phyloP scores from a whole-genome alignment of 1,139 yeast genomes.

The Candida sp. region DNA sequence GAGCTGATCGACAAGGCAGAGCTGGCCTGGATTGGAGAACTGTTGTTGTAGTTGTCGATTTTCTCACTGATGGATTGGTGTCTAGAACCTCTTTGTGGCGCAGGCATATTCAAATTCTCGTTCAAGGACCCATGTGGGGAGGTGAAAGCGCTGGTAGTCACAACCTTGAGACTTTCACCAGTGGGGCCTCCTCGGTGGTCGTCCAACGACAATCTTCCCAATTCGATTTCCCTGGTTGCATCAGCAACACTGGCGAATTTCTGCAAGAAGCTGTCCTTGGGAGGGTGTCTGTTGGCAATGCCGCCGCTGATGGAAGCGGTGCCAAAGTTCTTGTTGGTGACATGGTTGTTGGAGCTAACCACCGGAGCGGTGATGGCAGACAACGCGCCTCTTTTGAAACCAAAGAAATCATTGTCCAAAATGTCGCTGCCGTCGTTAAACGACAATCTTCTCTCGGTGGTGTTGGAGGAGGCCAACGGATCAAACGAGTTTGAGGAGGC shows the following conservation, averaged over 20 bases:
- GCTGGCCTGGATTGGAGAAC: slow-evolving; percentile 52
- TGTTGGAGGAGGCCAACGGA: slow-evolving; percentile 11
- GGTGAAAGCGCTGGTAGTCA: slow-evolving; percentile 4
- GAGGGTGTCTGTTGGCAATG: slow-evolving; percentile 49
- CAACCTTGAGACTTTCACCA: slow-evolving; percentile 16
- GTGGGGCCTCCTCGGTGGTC: slow-evolving; percentile 27
- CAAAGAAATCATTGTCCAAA: slow-evolving; percentile 45
- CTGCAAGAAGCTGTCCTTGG: slow-evolving; percentile 58
- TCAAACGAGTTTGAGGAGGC: slow-evolving; percentile 14
- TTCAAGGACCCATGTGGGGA: slow-evolving; percentile 55
- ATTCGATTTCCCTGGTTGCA: slow-evolving; percentile 77
- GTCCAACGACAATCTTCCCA: slow-evolving; percentile 31
- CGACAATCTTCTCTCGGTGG: slow-evolving; percentile 32
- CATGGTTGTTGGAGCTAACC: slow-evolving; percentile 11
- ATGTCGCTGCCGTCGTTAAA: slow-evolving; percentile 52
- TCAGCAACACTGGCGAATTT: slow-evolving; percentile 80
- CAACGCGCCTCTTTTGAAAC: slow-evolving; percentile 50
- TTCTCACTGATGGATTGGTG: slow-evolving; percentile 70
- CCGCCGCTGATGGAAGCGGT: slow-evolving; percentile 70
- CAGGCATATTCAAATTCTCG: slow-evolving; percentile 52
- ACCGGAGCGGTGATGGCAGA: slow-evolving; percentile 52
- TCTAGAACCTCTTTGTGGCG: slow-evolving; percentile 42
- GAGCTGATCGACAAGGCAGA: slow-evolving; percentile 42
- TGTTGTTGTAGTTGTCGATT: slow-evolving; percentile 59
- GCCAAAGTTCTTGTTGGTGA: slow-evolving; percentile 38